Conservation (phyloP, 805 yeast species). For the Pichia californica region DNA sequence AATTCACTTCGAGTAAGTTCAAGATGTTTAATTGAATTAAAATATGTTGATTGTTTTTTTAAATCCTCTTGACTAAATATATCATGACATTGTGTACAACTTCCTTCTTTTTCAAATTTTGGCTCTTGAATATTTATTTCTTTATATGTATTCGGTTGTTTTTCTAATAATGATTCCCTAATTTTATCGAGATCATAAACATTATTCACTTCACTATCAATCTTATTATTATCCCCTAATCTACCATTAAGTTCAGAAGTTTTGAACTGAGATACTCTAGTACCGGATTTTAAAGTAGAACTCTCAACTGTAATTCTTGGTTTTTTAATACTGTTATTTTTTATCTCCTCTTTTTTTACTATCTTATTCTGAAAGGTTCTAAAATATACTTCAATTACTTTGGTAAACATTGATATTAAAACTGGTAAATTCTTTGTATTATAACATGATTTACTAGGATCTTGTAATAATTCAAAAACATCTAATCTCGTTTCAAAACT, state of each 20-base stretch:
- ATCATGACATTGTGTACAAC: not conserved
- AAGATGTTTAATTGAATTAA: not conserved
- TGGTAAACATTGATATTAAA: constrained; percentile 28
- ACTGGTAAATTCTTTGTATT: constrained; percentile 22
- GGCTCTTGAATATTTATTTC: not conserved
- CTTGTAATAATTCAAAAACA: constrained; percentile 35
- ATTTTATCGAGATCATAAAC: not conserved
- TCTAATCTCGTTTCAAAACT: constrained; percentile 17
- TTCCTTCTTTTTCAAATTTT: not conserved
- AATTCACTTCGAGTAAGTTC: constrained; percentile 18
- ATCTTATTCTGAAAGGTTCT: not conserved
- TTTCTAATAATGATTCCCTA: not conserved
- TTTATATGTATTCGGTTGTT: not conserved
- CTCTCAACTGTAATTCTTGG: not conserved
- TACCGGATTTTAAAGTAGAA: constrained; percentile 3
- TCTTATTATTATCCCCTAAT: not conserved
- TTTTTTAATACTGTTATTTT: not conserved
- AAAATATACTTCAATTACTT: constrained; percentile 27
- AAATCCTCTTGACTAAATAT: constrained; percentile 3
- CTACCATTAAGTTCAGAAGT: constrained; percentile 2
- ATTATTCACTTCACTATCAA: not conserved
- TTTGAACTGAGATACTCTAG: constrained; percentile 3
- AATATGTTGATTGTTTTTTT: constrained; percentile 6
- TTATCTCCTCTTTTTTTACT: not conserved
- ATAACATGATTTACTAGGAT: constrained; percentile 31